Percentiles rank a stretch among this genome's conserved stretches.
Evolutionary conservation across 2,329 filamentous ascomycete species (phyloP).

Genomic region (Trichoderma atroviride): DNA sequence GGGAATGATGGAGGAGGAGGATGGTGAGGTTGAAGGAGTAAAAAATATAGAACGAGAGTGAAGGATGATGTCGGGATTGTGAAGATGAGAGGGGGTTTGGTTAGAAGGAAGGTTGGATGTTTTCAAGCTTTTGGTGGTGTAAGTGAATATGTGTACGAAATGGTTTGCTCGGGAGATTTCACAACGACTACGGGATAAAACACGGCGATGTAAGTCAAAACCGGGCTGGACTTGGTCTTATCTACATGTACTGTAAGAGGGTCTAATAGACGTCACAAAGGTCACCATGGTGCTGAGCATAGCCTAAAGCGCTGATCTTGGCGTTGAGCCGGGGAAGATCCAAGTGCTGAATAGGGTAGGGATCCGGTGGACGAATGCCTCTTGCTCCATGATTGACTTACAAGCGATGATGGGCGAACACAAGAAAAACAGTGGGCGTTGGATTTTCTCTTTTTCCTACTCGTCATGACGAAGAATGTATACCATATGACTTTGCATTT

Average conservation of each 20-base stretch:
- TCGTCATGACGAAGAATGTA: background rate
- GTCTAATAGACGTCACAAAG: background rate
- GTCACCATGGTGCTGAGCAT: background rate
- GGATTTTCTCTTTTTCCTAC: background rate
- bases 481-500: background rate
- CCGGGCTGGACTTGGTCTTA: background rate
- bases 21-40: background rate
- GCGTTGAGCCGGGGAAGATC: constrained; percentile 10
- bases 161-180: background rate
- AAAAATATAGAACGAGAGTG: background rate
- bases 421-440: background rate
- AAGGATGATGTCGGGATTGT: background rate
- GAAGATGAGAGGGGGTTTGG: background rate
- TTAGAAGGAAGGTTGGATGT: background rate
- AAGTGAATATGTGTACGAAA: background rate
- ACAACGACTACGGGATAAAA: background rate
- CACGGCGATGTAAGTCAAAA: background rate
- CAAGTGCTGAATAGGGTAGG: constrained; percentile 1
- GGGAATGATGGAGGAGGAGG: background rate
- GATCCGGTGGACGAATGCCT: background rate
- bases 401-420: background rate
- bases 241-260: background rate
- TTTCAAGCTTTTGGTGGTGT: background rate
- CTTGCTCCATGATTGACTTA: background rate
- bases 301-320: constrained; percentile 6